Evolutionary conservation across 1,284 basidiomycete genomes (phyloP).

Genomic region (Cronartium ribicola): DNA sequence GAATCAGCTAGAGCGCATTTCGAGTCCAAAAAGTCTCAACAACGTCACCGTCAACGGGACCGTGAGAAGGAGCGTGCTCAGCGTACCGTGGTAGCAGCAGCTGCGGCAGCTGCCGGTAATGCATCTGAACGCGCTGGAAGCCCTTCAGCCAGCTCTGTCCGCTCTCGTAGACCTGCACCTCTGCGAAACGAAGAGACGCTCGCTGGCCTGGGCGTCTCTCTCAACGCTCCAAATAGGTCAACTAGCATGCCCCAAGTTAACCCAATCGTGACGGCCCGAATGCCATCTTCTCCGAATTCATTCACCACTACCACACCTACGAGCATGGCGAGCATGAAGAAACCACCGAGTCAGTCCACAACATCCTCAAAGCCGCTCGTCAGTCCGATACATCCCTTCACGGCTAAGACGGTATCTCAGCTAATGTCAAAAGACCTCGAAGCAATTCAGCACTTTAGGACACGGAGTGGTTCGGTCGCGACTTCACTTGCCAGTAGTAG

Average conservation of each 20-base stretch:
- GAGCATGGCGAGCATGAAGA: background rate
- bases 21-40: constrained; percentile 37
- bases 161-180: background rate
- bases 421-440: constrained; percentile 37
- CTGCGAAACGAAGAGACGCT: constrained; percentile 15
- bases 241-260: constrained; percentile 17
- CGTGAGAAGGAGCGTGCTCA: constrained; percentile 30
- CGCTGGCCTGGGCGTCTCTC: background rate
- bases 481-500: background rate
- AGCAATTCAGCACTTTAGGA: constrained; percentile 37
- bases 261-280: background rate
- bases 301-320: background rate
- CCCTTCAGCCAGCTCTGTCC: background rate
- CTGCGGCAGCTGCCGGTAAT: background rate
- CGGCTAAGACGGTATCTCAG: constrained; percentile 29
- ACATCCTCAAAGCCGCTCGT: constrained; percentile 10
- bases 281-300: constrained; percentile 11
- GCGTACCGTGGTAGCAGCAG: background rate
- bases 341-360: background rate
- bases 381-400: constrained; percentile 23
- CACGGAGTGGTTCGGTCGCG: background rate
- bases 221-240: background rate
- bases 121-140: background rate
- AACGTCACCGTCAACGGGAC: constrained; percentile 18
- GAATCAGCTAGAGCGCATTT: constrained; percentile 39